These are phyloP conservation scores for Claviceps pusilla DNA, from an alignment of 2,329 filamentous ascomycete species.

Conservation along the genomic window DNA sequence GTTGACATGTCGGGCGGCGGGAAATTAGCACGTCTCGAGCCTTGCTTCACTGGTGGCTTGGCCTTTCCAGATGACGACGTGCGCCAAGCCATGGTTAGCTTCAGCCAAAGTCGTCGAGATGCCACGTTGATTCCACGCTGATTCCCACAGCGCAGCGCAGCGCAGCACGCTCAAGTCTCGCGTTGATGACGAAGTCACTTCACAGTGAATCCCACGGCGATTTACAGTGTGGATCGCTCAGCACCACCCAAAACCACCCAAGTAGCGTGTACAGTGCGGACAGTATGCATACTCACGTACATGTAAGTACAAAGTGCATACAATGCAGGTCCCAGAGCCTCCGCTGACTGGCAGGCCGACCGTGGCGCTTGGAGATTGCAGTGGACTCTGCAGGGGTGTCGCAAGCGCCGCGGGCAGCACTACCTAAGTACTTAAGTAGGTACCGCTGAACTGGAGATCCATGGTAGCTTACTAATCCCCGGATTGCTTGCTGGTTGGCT, in stretches of 20 bases:
- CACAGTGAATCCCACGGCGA: too few relatives aligned
- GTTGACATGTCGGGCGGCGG: too few relatives aligned
- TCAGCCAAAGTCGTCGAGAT: background rate
- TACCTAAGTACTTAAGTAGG: background rate
- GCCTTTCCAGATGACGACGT: background rate
- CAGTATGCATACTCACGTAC: too few relatives aligned
- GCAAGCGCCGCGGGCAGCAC: background rate
- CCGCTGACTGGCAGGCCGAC: background rate
- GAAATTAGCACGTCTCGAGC: too few relatives aligned
- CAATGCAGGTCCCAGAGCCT: too few relatives aligned
- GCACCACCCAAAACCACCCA: background rate
- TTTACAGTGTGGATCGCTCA: background rate
- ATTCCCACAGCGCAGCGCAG: background rate
- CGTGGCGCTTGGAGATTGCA: slow-evolving; percentile 6
- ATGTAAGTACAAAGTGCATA: too few relatives aligned
- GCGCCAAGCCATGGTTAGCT: background rate
- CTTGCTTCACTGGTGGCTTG: too few relatives aligned
- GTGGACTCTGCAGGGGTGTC: slow-evolving; percentile 2
- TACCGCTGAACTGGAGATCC: background rate
- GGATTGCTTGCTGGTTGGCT: background rate
- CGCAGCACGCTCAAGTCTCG: too few relatives aligned
- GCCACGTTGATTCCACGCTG: background rate
- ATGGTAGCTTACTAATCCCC: background rate
- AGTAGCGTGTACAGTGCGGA: too few relatives aligned
- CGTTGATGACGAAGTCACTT: too few relatives aligned